A percentile compares a stretch with the other conserved stretches of the same genome.
phyloP scores from a whole-genome alignment of 371 early-diverging fungal species.

The Enteropsectra breve region DNA sequence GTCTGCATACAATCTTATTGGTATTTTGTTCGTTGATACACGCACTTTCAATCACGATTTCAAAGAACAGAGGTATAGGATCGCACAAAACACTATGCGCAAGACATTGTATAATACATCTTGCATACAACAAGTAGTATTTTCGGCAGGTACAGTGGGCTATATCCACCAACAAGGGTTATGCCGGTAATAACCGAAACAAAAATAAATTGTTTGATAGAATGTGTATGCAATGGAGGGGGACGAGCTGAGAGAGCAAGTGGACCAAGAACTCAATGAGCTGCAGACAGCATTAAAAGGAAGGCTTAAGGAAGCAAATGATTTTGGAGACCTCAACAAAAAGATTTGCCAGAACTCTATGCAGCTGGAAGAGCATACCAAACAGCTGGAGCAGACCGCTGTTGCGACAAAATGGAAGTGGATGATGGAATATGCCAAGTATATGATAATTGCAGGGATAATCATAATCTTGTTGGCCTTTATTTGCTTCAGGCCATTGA shows the following conservation, averaged over 20 bases:
- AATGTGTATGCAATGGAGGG: constrained; percentile 4
- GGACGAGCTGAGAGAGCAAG: constrained; percentile 47
- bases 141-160: too few relatives aligned
- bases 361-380: constrained; percentile 41
- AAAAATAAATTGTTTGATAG: too few relatives aligned
- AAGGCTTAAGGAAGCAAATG: constrained; percentile 50
- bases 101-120: too few relatives aligned
- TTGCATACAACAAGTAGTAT: too few relatives aligned
- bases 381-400: constrained; percentile 37
- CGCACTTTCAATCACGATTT: too few relatives aligned
- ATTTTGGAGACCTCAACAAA: constrained; percentile 43
- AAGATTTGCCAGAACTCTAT: constrained; percentile 38
- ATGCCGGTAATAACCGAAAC: too few relatives aligned
- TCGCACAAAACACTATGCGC: too few relatives aligned
- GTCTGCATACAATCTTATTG: too few relatives aligned
- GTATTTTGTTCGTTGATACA: too few relatives aligned
- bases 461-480: constrained; percentile 37
- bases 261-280: constrained; percentile 53
- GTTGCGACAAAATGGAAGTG: constrained; percentile 44
- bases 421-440: constrained; percentile 53
- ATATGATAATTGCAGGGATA: constrained; percentile 24
- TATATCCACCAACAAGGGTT: too few relatives aligned
- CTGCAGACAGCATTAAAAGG: constrained; percentile 54
- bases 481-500: constrained; percentile 19
- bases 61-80: too few relatives aligned